Conservation (phyloP, 768 basidiomycete species). For the Pleurotus djamor region DNA sequence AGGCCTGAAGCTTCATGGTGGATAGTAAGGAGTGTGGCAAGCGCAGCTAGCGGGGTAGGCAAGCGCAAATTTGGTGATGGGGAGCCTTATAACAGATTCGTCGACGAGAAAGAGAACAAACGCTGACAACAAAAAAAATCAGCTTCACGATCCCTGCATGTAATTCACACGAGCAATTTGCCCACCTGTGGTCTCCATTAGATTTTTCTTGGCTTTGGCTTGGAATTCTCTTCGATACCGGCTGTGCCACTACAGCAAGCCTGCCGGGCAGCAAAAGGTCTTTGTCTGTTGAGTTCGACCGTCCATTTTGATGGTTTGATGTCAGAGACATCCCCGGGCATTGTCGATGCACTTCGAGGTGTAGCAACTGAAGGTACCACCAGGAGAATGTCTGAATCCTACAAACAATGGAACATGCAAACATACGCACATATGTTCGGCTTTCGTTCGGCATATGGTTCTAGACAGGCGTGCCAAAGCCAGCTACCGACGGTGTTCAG, state of each 20-base stretch:
- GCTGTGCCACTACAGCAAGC: neutral
- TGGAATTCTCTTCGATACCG: neutral
- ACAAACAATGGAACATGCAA: neutral
- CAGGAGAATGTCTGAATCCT: neutral
- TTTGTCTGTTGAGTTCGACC: neutral
- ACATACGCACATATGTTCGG: neutral
- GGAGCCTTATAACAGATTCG: neutral
- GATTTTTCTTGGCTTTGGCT: neutral
- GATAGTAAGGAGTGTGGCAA: constrained; percentile 3
- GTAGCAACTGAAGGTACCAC: neutral
- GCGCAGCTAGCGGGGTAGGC: constrained; percentile 7
- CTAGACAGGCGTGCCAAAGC: neutral
- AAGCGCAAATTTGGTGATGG: neutral
- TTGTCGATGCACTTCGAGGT: neutral
- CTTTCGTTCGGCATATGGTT: neutral
- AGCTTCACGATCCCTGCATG: neutral
- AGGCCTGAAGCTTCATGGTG: constrained; percentile 44
- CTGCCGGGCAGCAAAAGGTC: neutral
- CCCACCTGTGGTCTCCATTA: neutral
- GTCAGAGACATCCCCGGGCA: neutral
- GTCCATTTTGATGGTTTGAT: neutral
- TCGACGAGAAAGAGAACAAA: constrained; percentile 3
- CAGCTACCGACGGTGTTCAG: neutral
- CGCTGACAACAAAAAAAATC: constrained; percentile 7
- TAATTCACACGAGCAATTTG: constrained; percentile 1